These are phyloP conservation scores for Hibiscus trionum DNA, from an alignment of 345 rosid species.

Conservation along the genomic window DNA sequence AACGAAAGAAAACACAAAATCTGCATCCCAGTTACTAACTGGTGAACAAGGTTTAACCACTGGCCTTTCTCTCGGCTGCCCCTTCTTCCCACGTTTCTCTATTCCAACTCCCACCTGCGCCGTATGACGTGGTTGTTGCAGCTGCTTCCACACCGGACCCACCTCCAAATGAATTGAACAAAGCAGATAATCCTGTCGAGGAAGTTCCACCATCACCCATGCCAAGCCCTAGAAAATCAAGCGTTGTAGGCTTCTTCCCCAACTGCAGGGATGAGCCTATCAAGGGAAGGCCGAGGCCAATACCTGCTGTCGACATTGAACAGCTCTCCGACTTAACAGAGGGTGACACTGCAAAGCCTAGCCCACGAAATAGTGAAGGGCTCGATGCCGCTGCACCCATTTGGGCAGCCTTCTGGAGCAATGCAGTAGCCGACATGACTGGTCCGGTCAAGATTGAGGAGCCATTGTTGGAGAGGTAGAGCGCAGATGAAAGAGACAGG, in stretches of 20 bases:
- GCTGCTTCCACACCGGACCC: constrained; percentile 28
- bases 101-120: constrained; percentile 15
- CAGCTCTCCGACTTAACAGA: constrained; percentile 22
- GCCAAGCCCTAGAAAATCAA: constrained; percentile 70
- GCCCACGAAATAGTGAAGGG: constrained; percentile 37
- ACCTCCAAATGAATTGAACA: constrained; percentile 35
- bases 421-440: constrained; percentile 88
- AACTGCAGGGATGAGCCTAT: constrained; percentile 25
- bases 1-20: too few species aligned
- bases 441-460: constrained; percentile 38
- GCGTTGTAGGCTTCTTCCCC: constrained; percentile 36
- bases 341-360: constrained; percentile 35
- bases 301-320: constrained; percentile 17
- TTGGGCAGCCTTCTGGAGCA: constrained; percentile 93
- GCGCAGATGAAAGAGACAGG: constrained; percentile 58
- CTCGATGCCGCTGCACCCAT: constrained; percentile 64
- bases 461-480: constrained; percentile 36
- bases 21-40: too few species aligned
- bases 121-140: constrained; percentile 24
- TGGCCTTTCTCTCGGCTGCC: constrained; percentile 20
- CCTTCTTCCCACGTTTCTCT: constrained; percentile 33
- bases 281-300: constrained; percentile 38
- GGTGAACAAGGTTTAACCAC: too few species aligned
- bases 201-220: constrained; percentile 27
- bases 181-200: constrained; percentile 36